These are phyloP conservation scores for Magnaporthiopsis incrustans DNA, from an alignment of 2,329 filamentous ascomycete genomes.

Conservation along the genomic window DNA sequence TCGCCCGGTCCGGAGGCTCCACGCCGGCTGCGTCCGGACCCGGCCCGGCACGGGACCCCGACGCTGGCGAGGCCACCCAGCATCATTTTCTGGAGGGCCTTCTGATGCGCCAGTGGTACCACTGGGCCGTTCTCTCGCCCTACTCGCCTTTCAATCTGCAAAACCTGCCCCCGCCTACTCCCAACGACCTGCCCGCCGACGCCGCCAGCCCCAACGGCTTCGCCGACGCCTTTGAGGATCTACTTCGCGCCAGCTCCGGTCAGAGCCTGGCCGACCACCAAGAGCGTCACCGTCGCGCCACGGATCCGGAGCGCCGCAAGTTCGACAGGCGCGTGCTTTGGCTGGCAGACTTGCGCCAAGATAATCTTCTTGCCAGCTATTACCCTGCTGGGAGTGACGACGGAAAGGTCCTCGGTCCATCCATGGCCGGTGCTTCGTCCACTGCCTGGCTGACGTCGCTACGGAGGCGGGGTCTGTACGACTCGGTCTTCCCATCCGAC, in stretches of 20 bases:
- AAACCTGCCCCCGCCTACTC: conserved; percentile 37
- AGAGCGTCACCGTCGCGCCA: conserved; percentile 16
- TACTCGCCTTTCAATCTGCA: conserved; percentile 38
- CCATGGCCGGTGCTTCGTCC: background rate
- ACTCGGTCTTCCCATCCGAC: background rate
- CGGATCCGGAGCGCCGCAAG: conserved; percentile 20
- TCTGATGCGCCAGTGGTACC: conserved; percentile 18
- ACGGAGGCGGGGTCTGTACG: conserved; percentile 18
- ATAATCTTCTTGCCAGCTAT: conserved; percentile 1
- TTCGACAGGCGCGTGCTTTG: conserved; percentile 7
- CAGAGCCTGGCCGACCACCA: conserved; percentile 24
- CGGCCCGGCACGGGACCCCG: background rate
- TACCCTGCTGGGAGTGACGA: conserved; percentile 3
- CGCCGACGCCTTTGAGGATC: conserved; percentile 50
- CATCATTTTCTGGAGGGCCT: background rate
- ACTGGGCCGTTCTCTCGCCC: conserved; percentile 29
- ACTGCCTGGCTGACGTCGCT: conserved; percentile 23
- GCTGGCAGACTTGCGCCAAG: conserved; percentile 4
- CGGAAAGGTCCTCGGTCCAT: background rate
- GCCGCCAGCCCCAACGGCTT: conserved; percentile 37
- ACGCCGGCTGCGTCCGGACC: background rate
- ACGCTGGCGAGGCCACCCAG: background rate
- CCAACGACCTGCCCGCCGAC: conserved; percentile 32
- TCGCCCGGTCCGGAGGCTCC: background rate
- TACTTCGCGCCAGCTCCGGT: conserved; percentile 39